Evolutionary conservation across 2,329 filamentous ascomycete genomes (phyloP), one percentile per base, ranked within the genome.

Genomic region (Calonectria henricotiae): DNA sequence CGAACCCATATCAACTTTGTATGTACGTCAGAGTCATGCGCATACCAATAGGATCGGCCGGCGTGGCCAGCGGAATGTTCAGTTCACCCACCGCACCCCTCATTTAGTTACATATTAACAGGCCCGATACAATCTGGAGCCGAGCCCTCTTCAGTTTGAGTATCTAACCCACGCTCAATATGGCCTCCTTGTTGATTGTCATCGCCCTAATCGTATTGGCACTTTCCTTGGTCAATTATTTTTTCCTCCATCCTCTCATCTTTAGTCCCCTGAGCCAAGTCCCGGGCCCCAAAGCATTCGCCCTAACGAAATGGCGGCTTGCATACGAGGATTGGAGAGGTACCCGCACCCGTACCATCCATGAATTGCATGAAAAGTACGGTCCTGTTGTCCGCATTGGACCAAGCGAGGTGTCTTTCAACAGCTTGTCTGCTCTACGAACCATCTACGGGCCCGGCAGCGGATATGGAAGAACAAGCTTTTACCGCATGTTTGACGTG

Each of bases 401-500:
- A 0, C 86, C 86, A 0, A 80, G 83, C 61, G 85, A 88, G 71
- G 77, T 88, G 1, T 84, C 83, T 0, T 83, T 84, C 72, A 79
- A 79, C 23, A 81, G 76, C 5, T 77, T 87, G 0, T 77, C 83
- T 0, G 88, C 87, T 0, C 71, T 89, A 43, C 82, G 84, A n/a
- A 83, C 83, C 0, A 89, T 89, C 25, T 89, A 90, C 75, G 87
- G 87, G 0, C 84, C 87, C 1, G 87, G 88, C 1, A 86, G 82
- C 54, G 83, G 83, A 0, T 89, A 86, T 66, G 86, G 85, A 46
- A 78, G 86, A 44, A 87, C 87, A 0, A 55, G 62, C 1, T 89
- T 89, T 73, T 89, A 89, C 66, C 82, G 84, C 51, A 88, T 89
- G 85, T 89, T 89, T 68, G 86, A 88, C 71, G 85, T 83, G 0